phyloP scores from a whole-genome alignment of 2,329 filamentous ascomycete genomes.

The Harringtonia aguacate region DNA sequence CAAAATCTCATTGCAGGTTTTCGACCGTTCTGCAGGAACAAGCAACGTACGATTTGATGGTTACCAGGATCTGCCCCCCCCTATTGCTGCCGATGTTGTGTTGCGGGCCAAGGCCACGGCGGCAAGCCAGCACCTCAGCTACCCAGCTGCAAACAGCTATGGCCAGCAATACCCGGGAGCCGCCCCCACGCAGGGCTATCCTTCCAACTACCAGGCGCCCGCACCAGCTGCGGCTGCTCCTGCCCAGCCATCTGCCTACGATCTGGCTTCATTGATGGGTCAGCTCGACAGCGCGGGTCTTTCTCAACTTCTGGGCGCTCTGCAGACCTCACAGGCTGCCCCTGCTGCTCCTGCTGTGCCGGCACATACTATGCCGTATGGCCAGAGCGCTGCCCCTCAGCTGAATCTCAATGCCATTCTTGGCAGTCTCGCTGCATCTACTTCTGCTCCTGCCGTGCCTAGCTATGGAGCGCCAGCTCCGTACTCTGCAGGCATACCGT shows the following conservation, averaged over 20 bases:
- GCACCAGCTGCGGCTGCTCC: slow-evolving; percentile 10
- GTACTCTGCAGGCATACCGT: background rate
- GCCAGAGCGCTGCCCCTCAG: slow-evolving; percentile 13
- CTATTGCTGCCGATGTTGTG: slow-evolving; percentile 71
- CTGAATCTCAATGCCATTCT: slow-evolving; percentile 37
- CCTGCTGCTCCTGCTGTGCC: background rate
- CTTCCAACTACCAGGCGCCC: background rate
- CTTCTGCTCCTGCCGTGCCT: slow-evolving; percentile 6
- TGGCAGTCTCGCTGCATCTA: slow-evolving; percentile 23
- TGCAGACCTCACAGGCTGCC: slow-evolving; percentile 11
- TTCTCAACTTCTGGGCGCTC: slow-evolving; percentile 21
- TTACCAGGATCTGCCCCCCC: slow-evolving; percentile 72
- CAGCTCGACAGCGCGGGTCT: slow-evolving; percentile 22
- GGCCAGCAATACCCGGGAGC: slow-evolving; percentile 6
- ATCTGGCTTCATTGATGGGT: slow-evolving; percentile 15
- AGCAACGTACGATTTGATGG: slow-evolving; percentile 76
- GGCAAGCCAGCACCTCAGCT: slow-evolving; percentile 15
- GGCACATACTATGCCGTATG: background rate
- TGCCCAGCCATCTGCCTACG: slow-evolving; percentile 2
- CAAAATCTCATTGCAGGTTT: slow-evolving; percentile 74
- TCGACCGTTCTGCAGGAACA: slow-evolving; percentile 66
- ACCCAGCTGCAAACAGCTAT: slow-evolving; percentile 9
- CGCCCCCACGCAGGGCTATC: slow-evolving; percentile 1
- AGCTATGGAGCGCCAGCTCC: background rate
- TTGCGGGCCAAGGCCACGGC: slow-evolving; percentile 48